Base-by-base conservation (phyloP, 2,329 filamentous ascomycete species). In the Periconia macrospinosa region DNA sequence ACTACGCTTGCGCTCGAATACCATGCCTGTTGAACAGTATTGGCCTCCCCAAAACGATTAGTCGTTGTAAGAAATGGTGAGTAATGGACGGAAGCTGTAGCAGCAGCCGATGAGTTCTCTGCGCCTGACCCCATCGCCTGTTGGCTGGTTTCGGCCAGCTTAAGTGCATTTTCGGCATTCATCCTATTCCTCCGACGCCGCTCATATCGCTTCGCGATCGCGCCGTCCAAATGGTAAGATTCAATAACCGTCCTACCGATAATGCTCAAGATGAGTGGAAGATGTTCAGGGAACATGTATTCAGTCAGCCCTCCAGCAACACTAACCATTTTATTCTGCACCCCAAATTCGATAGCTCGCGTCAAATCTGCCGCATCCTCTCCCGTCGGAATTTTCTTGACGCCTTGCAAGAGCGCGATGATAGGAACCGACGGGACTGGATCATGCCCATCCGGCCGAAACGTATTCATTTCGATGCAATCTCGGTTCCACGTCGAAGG, bases 281-380 rank as follows among this genome's bases (percentile, higher is more conserved):
- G 46, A 33, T 55, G 17, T 10, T 52, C 46, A 3, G 53, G 53
- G 35, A 52, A 55, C 40, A 52, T 30, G 20, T 43, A n/a, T 20
- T 8, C 18, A 2, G 30, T 27, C n/a, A 17, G 13, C 18, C 46
- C 17, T 30, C 13, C 33, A 44, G 5, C 5, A 3, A 30, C 53
- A 27, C 8, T 5, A 5, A 8, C 8, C 23, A 8, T 8, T 27
- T 27, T 27, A 8, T 27, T 27, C 8, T 27, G 23, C 8, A 8
- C 23, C 8, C 5, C 23, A 18, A 45, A 55, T 11, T 46, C 11
- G 10, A 55, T 40, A 13, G 53, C 49, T 6, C 49, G 45, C 3
- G 53, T 55, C 1, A 55, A 41, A 45, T 55, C 53, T 17, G 49
- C 53, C 3, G 53, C 33, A 30, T 55, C 49, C 14, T 46, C 13